These are phyloP conservation scores for Fusarium pilosicola DNA, from an alignment of 2,329 filamentous ascomycete species.

Conservation along the genomic window DNA sequence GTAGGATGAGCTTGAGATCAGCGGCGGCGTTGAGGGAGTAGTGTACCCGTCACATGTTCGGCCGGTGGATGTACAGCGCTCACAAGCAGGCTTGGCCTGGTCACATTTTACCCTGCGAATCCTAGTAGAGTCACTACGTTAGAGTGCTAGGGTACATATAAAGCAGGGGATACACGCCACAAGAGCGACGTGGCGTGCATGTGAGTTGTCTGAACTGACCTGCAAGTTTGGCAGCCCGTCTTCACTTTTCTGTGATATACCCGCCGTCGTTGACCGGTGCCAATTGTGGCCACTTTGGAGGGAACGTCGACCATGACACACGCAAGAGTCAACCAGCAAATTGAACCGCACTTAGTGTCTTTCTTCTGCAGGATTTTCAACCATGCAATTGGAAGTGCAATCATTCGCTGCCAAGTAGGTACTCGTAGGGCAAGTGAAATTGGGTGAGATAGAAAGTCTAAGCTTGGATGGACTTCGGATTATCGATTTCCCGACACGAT, in stretches of 20 bases:
- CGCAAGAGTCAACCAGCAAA: too few species aligned
- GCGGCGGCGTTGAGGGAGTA: background rate
- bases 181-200: background rate
- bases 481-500: too few species aligned
- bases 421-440: too few species aligned
- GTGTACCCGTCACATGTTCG: slow-evolving; percentile 15
- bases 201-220: background rate
- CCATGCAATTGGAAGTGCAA: too few species aligned
- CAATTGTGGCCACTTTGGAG: background rate
- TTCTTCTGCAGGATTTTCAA: background rate
- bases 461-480: too few species aligned
- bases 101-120: background rate
- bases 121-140: background rate
- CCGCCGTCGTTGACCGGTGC: background rate
- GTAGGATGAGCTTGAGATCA: background rate
- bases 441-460: too few species aligned
- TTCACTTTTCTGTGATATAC: background rate
- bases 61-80: slow-evolving; percentile 12
- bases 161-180: too few species aligned
- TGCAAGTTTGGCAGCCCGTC: background rate
- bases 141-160: background rate
- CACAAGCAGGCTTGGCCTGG: background rate
- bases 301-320: background rate
- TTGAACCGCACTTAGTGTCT: too few species aligned
- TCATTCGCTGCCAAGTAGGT: too few species aligned